Conservation (phyloP, 768 basidiomycete species). For the Inosperma sp. region DNA sequence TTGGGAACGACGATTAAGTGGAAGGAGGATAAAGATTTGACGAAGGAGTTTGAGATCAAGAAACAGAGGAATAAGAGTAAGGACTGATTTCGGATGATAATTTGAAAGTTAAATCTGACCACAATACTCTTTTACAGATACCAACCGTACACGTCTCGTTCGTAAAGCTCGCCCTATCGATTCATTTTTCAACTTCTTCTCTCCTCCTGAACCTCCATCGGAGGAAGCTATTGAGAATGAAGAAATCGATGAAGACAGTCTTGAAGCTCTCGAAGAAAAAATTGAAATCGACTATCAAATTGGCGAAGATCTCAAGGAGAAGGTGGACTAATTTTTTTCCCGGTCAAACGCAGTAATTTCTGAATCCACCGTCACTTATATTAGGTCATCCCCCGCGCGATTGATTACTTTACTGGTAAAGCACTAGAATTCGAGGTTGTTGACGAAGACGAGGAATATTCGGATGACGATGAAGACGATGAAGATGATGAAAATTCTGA, state of each 20-base stretch:
- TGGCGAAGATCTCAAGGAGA: slow-evolving; percentile 96
- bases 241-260: slow-evolving; percentile 77
- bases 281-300: slow-evolving; percentile 97
- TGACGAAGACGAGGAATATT: slow-evolving; percentile 56
- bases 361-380: background rate
- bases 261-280: slow-evolving; percentile 88
- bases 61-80: slow-evolving; percentile 98
- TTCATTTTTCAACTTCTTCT: slow-evolving; percentile 99
- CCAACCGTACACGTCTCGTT: slow-evolving; percentile 76
- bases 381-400: slow-evolving; percentile 88
- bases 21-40: slow-evolving; percentile 98
- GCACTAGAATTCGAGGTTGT: slow-evolving; percentile 77
- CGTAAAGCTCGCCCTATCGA: slow-evolving; percentile 87
- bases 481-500: slow-evolving; percentile 58
- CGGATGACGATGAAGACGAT: slow-evolving; percentile 57
- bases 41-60: slow-evolving; percentile 96
- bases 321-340: slow-evolving; percentile 47
- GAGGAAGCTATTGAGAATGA: slow-evolving; percentile 63
- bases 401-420: slow-evolving; percentile 98
- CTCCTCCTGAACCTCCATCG: slow-evolving; percentile 67
- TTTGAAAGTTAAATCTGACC: slow-evolving; percentile 4
- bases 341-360: background rate
- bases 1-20: slow-evolving; percentile 93
- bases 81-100: slow-evolving; percentile 22
- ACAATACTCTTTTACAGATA: slow-evolving; percentile 47